Evolutionary conservation across 208 protist genomes (phyloP).

Genomic region (Trypanosoma melophagium): DNA sequence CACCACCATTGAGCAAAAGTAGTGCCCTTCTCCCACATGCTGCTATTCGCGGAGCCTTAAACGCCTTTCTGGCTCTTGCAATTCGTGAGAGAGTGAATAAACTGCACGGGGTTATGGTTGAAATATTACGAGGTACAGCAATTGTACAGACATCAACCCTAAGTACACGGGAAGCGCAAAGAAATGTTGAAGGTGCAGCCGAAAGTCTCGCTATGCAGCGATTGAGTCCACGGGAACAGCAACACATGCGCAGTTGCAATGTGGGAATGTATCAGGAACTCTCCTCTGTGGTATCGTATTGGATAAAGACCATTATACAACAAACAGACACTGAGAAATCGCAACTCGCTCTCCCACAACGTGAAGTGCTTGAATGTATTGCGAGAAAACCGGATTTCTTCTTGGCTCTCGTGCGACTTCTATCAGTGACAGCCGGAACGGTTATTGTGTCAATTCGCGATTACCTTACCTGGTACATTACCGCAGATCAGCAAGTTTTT

Average conservation of each 20-base stretch:
- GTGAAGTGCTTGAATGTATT: constrained; percentile 39
- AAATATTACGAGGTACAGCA: constrained; percentile 53
- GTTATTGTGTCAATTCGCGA: constrained; percentile 71
- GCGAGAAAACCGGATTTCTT: constrained; percentile 58
- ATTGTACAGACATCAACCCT: constrained; percentile 40
- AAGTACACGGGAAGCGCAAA: constrained; percentile 22
- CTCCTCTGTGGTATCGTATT: constrained; percentile 57
- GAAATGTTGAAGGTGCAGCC: constrained; percentile 19
- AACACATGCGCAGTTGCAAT: constrained; percentile 78
- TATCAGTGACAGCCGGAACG: constrained; percentile 53
- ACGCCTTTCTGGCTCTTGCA: constrained; percentile 70
- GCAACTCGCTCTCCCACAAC: constrained; percentile 15
- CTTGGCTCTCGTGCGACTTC: constrained; percentile 58
- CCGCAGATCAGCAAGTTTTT: constrained; percentile 16
- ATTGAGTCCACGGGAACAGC: constrained; percentile 78
- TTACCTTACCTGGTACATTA: constrained; percentile 82
- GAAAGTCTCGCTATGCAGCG: constrained; percentile 41
- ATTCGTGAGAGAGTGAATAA: constrained; percentile 31
- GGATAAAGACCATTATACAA: constrained; percentile 49
- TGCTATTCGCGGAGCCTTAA: constrained; percentile 74
- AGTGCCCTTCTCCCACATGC: constrained; percentile 69
- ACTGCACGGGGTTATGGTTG: constrained; percentile 44
- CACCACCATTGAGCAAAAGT: constrained; percentile 27
- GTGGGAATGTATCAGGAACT: constrained; percentile 88
- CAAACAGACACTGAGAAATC: constrained; percentile 18